Conservation (phyloP, 2,329 filamentous ascomycete genomes). For the Penicillium fuscoglaucum region DNA sequence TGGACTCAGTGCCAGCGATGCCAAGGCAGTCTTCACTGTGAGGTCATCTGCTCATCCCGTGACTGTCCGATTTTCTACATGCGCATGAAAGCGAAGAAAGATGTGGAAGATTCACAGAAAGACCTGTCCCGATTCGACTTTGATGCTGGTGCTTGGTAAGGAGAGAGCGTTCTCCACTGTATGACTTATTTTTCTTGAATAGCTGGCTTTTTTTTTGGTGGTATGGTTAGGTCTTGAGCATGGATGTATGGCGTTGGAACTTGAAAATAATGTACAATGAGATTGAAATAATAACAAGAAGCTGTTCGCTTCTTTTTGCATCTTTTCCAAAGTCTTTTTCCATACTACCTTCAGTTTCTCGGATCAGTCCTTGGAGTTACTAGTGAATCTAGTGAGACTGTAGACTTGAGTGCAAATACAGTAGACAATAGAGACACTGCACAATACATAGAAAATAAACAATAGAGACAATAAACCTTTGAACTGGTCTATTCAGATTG, state of each 20-base stretch:
- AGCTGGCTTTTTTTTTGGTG: neutral
- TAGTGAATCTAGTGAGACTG: neutral
- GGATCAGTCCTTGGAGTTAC: neutral
- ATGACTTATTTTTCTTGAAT: conserved; percentile 12
- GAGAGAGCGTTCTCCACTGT: conserved; percentile 10
- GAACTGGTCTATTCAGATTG: neutral
- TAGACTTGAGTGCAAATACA: neutral
- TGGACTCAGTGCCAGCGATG: conserved; percentile 99
- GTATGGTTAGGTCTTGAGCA: neutral
- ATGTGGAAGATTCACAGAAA: conserved; percentile 90
- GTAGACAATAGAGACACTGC: neutral
- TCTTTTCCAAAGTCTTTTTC: neutral
- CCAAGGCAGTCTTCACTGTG: conserved; percentile 96
- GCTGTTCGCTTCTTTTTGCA: neutral
- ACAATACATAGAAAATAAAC: neutral
- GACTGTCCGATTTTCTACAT: conserved; percentile 99
- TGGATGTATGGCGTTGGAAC: conserved; percentile 12
- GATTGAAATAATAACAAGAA: conserved; percentile 5
- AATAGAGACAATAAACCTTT: neutral
- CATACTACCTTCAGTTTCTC: neutral
- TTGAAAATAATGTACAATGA: conserved; percentile 6
- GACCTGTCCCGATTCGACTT: conserved; percentile 87
- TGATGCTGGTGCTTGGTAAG: conserved; percentile 70
- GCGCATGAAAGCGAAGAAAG: conserved; percentile 99
- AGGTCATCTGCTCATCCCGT: conserved; percentile 94